phyloP scores from a whole-genome alignment of 2,329 filamentous ascomycete genomes.

The Colletotrichum sp. region DNA sequence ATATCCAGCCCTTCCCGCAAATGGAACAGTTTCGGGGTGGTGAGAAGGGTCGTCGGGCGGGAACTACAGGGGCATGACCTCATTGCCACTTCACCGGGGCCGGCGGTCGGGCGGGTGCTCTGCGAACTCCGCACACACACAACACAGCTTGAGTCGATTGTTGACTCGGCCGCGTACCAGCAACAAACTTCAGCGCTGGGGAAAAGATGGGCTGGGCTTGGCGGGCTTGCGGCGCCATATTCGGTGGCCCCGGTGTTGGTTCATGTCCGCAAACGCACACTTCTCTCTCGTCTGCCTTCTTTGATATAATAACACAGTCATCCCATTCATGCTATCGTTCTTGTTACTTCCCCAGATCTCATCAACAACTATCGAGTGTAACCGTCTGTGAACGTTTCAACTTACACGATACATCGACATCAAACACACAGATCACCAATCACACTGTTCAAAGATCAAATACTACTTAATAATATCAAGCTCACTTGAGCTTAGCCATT shows the following conservation, averaged over 20 bases:
- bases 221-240: neutral
- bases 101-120: constrained; percentile 13
- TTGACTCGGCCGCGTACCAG: neutral
- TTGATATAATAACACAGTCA: constrained; percentile 3
- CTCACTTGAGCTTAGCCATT: neutral
- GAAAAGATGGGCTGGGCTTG: neutral
- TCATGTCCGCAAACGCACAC: neutral
- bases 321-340: neutral
- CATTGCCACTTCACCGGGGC: neutral
- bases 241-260: neutral
- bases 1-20: neutral
- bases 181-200: neutral
- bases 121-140: constrained; percentile 8
- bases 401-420: neutral
- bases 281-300: neutral
- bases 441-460: neutral
- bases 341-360: neutral
- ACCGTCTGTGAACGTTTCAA: neutral
- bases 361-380: neutral
- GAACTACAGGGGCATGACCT: constrained; percentile 5
- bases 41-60: neutral
- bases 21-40: neutral
- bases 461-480: neutral
- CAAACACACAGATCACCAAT: neutral
- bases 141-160: neutral